Base-by-base conservation (phyloP, 202 grass and related monocot species). In the Musa balbisiana region DNA sequence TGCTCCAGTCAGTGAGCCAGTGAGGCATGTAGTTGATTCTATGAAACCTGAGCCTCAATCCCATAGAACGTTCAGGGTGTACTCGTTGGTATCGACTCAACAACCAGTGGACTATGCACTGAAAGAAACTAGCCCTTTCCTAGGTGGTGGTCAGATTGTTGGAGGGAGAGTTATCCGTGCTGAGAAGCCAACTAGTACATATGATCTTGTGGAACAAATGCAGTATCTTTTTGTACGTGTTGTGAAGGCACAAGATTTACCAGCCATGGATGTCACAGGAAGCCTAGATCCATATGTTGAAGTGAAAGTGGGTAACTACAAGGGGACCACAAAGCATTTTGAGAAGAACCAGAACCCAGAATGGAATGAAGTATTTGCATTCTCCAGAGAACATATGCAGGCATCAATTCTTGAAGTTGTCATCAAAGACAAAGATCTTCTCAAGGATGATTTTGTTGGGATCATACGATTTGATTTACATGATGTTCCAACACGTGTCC, bases 1-100 rank as follows among this genome's bases (percentile, higher is more conserved):
- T 52, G n/a, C 43, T 25, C 43, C 59, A 26, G 11, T 66, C 49
- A 53, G n/a, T 66, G 75, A 77, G 43, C 60, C 75, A 64, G n/a
- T 53, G 62, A 64, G 20, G 49, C 52, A 66, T 52, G 33, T 52
- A 1, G 49, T 20, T 77, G 75, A 77, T 64, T 49, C 59, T 10
- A 65, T 53, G 59, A 77, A 77, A 52, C 43, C 56, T 53, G 76
- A 85, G 74, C 75, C 75, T 69, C 87, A 85, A 16, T 89, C 70
- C 10, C 33, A 89, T 51, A 89, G 74, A 79, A 92, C 88, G 70
- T 83, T 95, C 25, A 89, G 83, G 54, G 90, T 99, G 91, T 99
- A 88, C 85, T 89, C 95, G 59, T 84, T 83, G 6, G 79, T 87
- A 52, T 80, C 85, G 0, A 73, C 78, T 16, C 55, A 64, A 50